phyloP scores from a whole-genome alignment of 768 basidiomycete species.

The Lactifluus hygrophoroides region DNA sequence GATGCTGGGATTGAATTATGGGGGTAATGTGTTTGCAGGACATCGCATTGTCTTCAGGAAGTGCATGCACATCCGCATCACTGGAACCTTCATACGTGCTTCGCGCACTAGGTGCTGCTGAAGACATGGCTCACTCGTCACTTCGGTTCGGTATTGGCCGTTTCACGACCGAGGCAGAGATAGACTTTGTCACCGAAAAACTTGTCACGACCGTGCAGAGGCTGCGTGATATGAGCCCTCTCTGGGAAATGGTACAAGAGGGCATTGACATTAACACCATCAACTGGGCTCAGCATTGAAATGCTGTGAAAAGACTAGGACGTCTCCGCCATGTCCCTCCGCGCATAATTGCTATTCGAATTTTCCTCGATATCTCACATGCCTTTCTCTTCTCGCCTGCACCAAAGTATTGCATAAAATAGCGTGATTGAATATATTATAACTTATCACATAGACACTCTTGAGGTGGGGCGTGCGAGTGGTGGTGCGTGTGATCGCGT shows the following conservation, averaged over 20 bases:
- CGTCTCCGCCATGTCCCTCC: neutral
- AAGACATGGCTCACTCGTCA: conserved; percentile 98
- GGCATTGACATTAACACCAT: conserved; percentile 94
- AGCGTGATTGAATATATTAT: neutral
- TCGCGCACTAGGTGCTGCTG: conserved; percentile 89
- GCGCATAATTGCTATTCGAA: neutral
- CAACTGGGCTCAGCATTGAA: conserved; percentile 74
- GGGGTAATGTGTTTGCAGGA: conserved; percentile 43
- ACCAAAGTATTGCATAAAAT: neutral
- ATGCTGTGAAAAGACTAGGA: conserved; percentile 6
- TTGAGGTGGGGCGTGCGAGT: neutral
- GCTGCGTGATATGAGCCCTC: conserved; percentile 92
- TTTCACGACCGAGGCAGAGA: conserved; percentile 95
- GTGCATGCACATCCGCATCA: conserved; percentile 97
- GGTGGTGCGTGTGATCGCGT: neutral
- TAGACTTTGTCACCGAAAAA: conserved; percentile 87
- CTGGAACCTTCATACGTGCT: conserved; percentile 98
- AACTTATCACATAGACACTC: neutral
- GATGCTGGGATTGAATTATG: neutral
- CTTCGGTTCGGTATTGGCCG: conserved; percentile 96
- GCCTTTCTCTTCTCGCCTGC: neutral
- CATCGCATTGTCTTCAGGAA: conserved; percentile 94
- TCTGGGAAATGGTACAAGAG: conserved; percentile 99
- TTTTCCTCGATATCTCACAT: neutral
- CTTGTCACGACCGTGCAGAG: conserved; percentile 81